Percentiles rank a stretch among this genome's conserved stretches.
Conservation (phyloP, 306 rosid genomes). For the Trifolium fragiferum region DNA sequence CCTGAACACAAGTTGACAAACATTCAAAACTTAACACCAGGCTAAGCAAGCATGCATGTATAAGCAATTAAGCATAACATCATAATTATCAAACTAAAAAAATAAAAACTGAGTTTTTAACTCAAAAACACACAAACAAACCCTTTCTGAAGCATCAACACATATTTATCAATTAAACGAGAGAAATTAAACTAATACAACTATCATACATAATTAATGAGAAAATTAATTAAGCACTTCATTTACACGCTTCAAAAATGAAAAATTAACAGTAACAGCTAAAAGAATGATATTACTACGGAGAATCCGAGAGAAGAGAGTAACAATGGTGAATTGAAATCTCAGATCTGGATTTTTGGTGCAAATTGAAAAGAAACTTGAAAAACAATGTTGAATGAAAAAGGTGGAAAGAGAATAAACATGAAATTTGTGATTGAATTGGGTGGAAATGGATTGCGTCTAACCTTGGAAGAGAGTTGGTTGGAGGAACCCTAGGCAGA, state of each 20-base stretch:
- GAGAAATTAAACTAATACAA: slow-evolving; percentile 1
- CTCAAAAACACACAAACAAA: neutral
- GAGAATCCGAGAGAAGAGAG: neutral
- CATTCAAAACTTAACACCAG: slow-evolving; percentile 6
- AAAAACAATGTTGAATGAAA: slow-evolving; percentile 23
- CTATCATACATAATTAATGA: neutral
- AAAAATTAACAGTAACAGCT: slow-evolving; percentile 14
- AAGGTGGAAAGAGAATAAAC: neutral
- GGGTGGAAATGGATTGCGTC: slow-evolving; percentile 11
- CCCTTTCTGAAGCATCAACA: neutral
- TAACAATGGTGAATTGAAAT: slow-evolving; percentile 34
- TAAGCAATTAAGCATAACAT: neutral
- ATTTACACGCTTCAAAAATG: neutral
- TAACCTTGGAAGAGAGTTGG: slow-evolving; percentile 46
- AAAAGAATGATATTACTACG: neutral
- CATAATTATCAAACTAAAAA: neutral
- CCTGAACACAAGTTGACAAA: slow-evolving; percentile 49
- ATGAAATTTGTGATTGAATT: neutral
- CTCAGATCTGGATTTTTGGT: slow-evolving; percentile 37
- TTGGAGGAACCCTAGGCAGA: slow-evolving; percentile 55
- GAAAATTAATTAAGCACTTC: slow-evolving; percentile 3
- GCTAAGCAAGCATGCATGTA: slow-evolving; percentile 12
- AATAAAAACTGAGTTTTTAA: neutral
- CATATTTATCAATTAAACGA: neutral
- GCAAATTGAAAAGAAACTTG: slow-evolving; percentile 20